Evolutionary conservation across 2,329 filamentous ascomycete species (phyloP), one percentile per base, ranked within the genome.

Genomic region (Neopestalotiopsis sp.): DNA sequence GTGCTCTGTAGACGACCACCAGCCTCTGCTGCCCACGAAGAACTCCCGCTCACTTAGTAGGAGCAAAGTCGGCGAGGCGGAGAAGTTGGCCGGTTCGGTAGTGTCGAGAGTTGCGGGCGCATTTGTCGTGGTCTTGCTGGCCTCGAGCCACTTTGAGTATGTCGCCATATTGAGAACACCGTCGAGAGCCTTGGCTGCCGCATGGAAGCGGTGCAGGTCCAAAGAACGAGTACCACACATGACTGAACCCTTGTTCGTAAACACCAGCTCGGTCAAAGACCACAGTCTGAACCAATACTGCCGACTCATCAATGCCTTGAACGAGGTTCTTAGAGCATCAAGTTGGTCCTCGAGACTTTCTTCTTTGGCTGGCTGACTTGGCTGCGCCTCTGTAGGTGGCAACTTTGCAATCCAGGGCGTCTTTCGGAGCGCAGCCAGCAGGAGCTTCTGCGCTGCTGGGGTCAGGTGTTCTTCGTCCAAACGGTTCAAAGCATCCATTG

Each of bases 91-190:
- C 10, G 73, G 69, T 62, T 75, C 73, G 2, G 70, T 72, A n/a
- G 53, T 68, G 24, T 68, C 67, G 1, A 74, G 67, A 28, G 66
- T 63, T 0, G 61, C 4, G 7, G 67, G 61, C 17, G 57, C 32
- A 28, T 13, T 65, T 1, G 70, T 7, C 7, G 69, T n/a, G n/a
- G n/a, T 30, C 42, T 42, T 67, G 30, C 9, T 69, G 5, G 73
- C 49, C 7, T 71, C 71, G 17, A 75, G 68, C 73, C 73, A 75
- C 38, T 71, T 72, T 10, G 73, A 73, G 24, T 72, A 70, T n/a
- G 70, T 73, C 2, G 70, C 68, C 59, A 73, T 70, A 63, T 75
- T 74, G 17, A 75, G 73, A 14, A 74, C 72, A 34, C 71, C 68
- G 58, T 75, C 73, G 2, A 75, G 56, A 7, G 73, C 69, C 57